Evolutionary conservation across 2,329 filamentous ascomycete species (phyloP).

Genomic region (Eutypa lata): DNA sequence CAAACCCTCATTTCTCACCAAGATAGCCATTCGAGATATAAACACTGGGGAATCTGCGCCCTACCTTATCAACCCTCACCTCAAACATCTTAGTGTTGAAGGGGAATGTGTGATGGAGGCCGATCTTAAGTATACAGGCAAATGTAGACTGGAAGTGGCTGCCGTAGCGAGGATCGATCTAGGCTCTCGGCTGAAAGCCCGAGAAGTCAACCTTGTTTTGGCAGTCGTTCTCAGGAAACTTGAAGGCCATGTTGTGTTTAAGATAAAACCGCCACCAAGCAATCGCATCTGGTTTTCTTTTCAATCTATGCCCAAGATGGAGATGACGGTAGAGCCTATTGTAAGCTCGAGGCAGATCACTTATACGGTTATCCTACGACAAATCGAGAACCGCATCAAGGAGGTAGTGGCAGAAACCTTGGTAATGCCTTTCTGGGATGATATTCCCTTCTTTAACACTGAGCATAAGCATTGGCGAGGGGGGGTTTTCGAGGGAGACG

Average conservation of each 20-base stretch:
- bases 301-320: conserved; percentile 88
- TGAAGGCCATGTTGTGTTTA: conserved; percentile 79
- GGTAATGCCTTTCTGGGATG: conserved; percentile 93
- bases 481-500: conserved; percentile 70
- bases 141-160: conserved; percentile 83
- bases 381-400: conserved; percentile 92
- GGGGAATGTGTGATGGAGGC: conserved; percentile 85
- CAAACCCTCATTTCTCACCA: conserved; percentile 84
- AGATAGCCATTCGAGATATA: conserved; percentile 77
- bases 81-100: conserved; percentile 87
- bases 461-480: conserved; percentile 75
- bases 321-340: conserved; percentile 91
- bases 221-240: conserved; percentile 81
- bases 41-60: conserved; percentile 85
- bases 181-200: conserved; percentile 80
- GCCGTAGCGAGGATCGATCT: conserved; percentile 92
- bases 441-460: conserved; percentile 86
- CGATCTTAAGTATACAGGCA: conserved; percentile 85
- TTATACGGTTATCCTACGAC: conserved; percentile 83
- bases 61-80: conserved; percentile 80
- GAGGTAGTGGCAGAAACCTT: conserved; percentile 91
- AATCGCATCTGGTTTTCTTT: conserved; percentile 97
- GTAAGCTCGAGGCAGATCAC: conserved; percentile 95
- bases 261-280: conserved; percentile 91
- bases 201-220: conserved; percentile 85